Conservation (phyloP, 2,329 filamentous ascomycete genomes). For the Ophiosphaerella herpotricha region DNA sequence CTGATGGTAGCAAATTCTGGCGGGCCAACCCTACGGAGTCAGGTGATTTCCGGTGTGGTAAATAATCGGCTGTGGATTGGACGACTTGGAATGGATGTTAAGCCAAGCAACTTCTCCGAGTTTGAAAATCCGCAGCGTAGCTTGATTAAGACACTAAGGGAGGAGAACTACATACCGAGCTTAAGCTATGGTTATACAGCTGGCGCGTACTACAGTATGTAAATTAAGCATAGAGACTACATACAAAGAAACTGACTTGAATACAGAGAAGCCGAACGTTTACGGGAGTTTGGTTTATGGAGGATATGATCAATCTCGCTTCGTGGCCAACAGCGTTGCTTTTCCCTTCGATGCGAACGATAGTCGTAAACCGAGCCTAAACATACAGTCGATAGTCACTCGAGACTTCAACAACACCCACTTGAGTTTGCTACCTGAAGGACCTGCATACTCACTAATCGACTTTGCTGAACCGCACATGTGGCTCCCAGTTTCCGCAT, state of each 20-base stretch:
- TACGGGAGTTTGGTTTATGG: constrained; percentile 43
- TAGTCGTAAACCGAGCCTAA: constrained; percentile 20
- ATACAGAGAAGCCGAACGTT: constrained; percentile 22
- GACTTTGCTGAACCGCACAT: constrained; percentile 45
- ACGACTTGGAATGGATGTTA: constrained; percentile 48
- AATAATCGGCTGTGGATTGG: constrained; percentile 20
- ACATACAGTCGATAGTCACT: constrained; percentile 22
- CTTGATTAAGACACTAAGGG: constrained; percentile 13
- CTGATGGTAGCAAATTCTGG: constrained; percentile 35
- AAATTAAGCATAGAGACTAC: not conserved
- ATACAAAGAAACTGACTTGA: not conserved
- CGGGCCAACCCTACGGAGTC: constrained; percentile 12
- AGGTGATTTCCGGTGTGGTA: constrained; percentile 17
- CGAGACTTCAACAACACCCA: constrained; percentile 27
- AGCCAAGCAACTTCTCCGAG: constrained; percentile 55
- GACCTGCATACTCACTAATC: constrained; percentile 29
- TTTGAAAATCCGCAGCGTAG: constrained; percentile 32
- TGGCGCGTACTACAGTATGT: constrained; percentile 25
- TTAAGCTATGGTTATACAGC: constrained; percentile 24
- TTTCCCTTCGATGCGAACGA: constrained; percentile 30
- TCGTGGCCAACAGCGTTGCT: constrained; percentile 24
- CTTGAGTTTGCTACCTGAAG: constrained; percentile 14
- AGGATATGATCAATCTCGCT: constrained; percentile 44
- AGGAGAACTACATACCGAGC: constrained; percentile 21
- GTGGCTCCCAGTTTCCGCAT: constrained; percentile 44